Base-by-base conservation (phyloP, 2,329 filamentous ascomycete species). In the Kalmusia sp. region DNA sequence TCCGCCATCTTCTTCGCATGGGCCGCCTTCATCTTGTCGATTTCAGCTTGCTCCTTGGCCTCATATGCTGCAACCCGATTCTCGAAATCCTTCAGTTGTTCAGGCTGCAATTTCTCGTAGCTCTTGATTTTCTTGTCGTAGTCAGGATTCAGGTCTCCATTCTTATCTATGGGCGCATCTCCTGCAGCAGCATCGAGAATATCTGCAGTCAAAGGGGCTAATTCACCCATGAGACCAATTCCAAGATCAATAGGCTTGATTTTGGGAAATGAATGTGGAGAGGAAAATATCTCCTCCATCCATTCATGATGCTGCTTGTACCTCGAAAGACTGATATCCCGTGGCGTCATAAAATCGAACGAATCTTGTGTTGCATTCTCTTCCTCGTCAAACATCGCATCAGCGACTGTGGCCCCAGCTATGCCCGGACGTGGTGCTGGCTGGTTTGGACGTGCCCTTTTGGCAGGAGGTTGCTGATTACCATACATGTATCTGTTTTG, bases 241-340 rank as follows among this genome's bases (percentile, higher is more conserved):
- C 92, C 92, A 28, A 98, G 84, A 70, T 96, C 93, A 2, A 92
- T 86, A 0, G 93, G 92, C 7, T 88, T 86, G 52, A 99, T 96
- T 70, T 96, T 91, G 44, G 84, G 84, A 57, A 93, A 89, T 21
- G 89, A 83, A 70, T 96, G 97, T 0, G 93, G 92, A 1, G 93
- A 98, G 1, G 90, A 91, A 49, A 98, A 84, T 24, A 99, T 88
- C 76, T 99, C 93, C 69, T 98, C 95, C 91, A 99, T 96, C 95
- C 93, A 98, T 73, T 96, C 92, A 67, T 99, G 93, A 66, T 99
- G 96, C 70, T 97, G 92, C 71, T 89, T 89, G 73, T 97, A 99
- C 50, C 95, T 86, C 59, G 87, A 86, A 55, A 91, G 81, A 63
- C 92, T 96, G 56, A 99, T 89, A 59, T 99, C 95, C 37, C 93